Percentiles rank a stretch among this genome's conserved stretches.
phyloP scores from a whole-genome alignment of 768 basidiomycete species.

The Mycena venus region DNA sequence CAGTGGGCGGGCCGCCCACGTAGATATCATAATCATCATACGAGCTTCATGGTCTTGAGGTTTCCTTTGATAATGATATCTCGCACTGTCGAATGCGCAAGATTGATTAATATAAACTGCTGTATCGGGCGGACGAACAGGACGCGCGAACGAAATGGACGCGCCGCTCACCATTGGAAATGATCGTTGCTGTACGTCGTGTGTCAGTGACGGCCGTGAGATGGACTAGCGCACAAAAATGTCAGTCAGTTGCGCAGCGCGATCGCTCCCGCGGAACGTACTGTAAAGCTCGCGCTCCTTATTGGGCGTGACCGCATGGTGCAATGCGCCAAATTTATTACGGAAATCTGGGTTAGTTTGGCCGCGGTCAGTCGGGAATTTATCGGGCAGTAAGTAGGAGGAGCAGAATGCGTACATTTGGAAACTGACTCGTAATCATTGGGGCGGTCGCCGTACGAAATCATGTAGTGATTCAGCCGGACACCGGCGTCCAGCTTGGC shows the following conservation, averaged over 20 bases:
- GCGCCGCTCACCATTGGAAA: constrained; percentile 71
- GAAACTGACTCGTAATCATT: constrained; percentile 86
- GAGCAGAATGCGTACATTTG: constrained; percentile 66
- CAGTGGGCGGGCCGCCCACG: too few species aligned
- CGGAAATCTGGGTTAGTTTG: constrained; percentile 71
- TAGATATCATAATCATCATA: constrained; percentile 36
- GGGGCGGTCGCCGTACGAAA: constrained; percentile 77
- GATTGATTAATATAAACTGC: background rate
- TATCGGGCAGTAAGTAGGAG: constrained; percentile 16
- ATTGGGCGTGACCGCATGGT: constrained; percentile 77
- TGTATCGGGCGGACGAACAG: constrained; percentile 13
- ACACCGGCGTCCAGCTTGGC: constrained; percentile 85
- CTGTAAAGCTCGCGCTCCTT: constrained; percentile 81
- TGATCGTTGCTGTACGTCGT: constrained; percentile 78
- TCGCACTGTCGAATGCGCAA: constrained; percentile 60
- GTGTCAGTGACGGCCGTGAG: constrained; percentile 89
- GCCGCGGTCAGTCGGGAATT: constrained; percentile 6
- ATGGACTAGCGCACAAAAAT: constrained; percentile 64
- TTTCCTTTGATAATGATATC: constrained; percentile 79
- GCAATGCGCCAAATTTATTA: constrained; percentile 78
- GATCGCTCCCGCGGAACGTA: constrained; percentile 48
- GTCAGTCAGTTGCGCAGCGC: background rate
- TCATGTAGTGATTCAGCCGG: constrained; percentile 75
- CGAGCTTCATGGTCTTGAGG: constrained; percentile 70
- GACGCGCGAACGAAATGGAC: constrained; percentile 4